Evolutionary conservation across 371 early-diverging fungal species (phyloP).

Genomic region (Rhizopus delemar): DNA sequence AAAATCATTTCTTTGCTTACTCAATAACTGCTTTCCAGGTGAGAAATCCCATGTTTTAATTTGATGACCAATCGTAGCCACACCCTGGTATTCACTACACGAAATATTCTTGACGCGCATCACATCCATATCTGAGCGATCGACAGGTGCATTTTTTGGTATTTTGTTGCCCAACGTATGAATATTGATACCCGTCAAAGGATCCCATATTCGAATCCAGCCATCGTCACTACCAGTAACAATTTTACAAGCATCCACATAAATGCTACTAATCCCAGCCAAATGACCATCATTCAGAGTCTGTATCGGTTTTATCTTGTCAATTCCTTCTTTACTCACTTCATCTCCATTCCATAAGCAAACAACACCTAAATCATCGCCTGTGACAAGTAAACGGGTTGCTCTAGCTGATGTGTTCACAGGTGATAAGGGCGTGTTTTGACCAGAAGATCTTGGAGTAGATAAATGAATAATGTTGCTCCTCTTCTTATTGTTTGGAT

Average conservation of each 20-base stretch:
- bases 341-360: constrained; percentile 49
- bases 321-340: constrained; percentile 7
- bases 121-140: constrained; percentile 36
- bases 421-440: constrained; percentile 1
- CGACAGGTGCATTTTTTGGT: constrained; percentile 42
- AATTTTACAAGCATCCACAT: constrained; percentile 47
- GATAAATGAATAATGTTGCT: constrained; percentile 1
- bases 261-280: constrained; percentile 41
- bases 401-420: constrained; percentile 9
- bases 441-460: constrained; percentile 5
- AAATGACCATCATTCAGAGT: constrained; percentile 31
- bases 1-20: constrained; percentile 10
- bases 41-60: constrained; percentile 56
- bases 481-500: constrained; percentile 1
- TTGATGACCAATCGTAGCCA: constrained; percentile 48
- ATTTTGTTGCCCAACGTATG: constrained; percentile 29
- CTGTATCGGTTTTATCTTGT: constrained; percentile 20
- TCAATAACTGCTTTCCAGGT: constrained; percentile 36
- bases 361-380: constrained; percentile 45
- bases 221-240: constrained; percentile 56
- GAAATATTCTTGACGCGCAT: constrained; percentile 47
- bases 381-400: constrained; percentile 47
- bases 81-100: constrained; percentile 50
- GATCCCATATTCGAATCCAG: constrained; percentile 53
- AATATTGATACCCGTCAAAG: constrained; percentile 39